These are phyloP conservation scores for Pestalotiopsis sp. DNA, from an alignment of 2,329 filamentous ascomycete species.

Conservation along the genomic window DNA sequence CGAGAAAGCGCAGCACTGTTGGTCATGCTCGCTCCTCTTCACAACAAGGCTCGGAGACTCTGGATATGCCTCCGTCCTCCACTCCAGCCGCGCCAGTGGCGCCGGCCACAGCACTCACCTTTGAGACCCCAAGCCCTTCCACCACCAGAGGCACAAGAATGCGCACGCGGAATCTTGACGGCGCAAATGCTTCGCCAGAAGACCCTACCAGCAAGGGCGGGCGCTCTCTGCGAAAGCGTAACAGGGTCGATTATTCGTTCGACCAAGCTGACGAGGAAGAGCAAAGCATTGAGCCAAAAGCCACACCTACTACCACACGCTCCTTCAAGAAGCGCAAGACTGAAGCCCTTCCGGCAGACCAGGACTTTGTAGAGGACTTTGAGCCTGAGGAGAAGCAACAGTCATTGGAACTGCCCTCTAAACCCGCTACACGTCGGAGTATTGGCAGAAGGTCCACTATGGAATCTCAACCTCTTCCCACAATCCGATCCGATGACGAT, in stretches of 20 bases:
- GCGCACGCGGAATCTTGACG: constrained; percentile 43
- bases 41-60: constrained; percentile 21
- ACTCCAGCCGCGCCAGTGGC: constrained; percentile 21
- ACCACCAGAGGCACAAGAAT: constrained; percentile 43
- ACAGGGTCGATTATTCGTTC: constrained; percentile 60
- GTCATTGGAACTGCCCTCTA: constrained; percentile 32
- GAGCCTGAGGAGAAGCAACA: constrained; percentile 29
- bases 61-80: constrained; percentile 21
- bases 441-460: constrained; percentile 28
- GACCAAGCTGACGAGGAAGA: constrained; percentile 53
- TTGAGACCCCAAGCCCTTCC: constrained; percentile 32
- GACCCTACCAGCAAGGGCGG: constrained; percentile 57
- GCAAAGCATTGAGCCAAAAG: constrained; percentile 25
- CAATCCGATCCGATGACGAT: constrained; percentile 37
- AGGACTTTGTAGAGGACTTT: constrained; percentile 27
- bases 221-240: constrained; percentile 59
- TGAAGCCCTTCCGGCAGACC: constrained; percentile 24
- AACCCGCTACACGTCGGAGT: constrained; percentile 26
- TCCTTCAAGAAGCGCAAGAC: constrained; percentile 32
- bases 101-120: constrained; percentile 24
- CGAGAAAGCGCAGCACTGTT: constrained; percentile 28
- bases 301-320: constrained; percentile 27
- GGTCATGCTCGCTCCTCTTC: constrained; percentile 23
- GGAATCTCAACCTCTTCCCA: constrained; percentile 28
- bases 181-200: constrained; percentile 41